phyloP scores from a whole-genome alignment of 768 basidiomycete species.

The Agaricus subrufescens region DNA sequence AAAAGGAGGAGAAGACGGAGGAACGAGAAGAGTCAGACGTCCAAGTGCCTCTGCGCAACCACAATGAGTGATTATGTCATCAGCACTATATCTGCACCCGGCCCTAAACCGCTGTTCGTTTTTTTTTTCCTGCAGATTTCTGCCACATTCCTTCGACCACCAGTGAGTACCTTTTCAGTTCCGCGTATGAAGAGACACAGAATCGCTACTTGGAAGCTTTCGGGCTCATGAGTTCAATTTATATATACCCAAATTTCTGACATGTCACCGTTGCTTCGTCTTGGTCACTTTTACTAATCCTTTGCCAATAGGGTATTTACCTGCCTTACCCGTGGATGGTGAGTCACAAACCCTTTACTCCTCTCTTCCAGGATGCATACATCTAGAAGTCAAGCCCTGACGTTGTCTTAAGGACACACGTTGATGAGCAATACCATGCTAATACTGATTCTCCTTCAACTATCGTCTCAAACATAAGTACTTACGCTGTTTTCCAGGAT shows the following conservation, averaged over 20 bases:
- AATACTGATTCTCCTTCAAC: constrained; percentile 57
- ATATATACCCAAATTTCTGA: constrained; percentile 93
- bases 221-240: constrained; percentile 60
- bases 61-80: constrained; percentile 9
- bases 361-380: constrained; percentile 50
- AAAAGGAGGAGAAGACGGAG: constrained; percentile 6
- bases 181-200: constrained; percentile 59
- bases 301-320: constrained; percentile 11
- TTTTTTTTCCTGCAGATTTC: constrained; percentile 11
- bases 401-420: constrained; percentile 63
- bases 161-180: constrained; percentile 25
- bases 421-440: constrained; percentile 83
- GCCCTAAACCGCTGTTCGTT: constrained; percentile 29
- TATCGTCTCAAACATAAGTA: neutral
- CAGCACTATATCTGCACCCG: constrained; percentile 13
- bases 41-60: constrained; percentile 8
- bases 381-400: constrained; percentile 93
- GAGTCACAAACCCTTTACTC: constrained; percentile 23
- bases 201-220: constrained; percentile 88
- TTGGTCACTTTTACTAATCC: neutral
- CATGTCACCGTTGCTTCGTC: constrained; percentile 21
- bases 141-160: constrained; percentile 12
- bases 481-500: constrained; percentile 8
- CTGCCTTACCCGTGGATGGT: constrained; percentile 9
- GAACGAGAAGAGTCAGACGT: constrained; percentile 2